Conservation (phyloP, 2,329 filamentous ascomycete genomes). For the Akanthomyces lecanii region DNA sequence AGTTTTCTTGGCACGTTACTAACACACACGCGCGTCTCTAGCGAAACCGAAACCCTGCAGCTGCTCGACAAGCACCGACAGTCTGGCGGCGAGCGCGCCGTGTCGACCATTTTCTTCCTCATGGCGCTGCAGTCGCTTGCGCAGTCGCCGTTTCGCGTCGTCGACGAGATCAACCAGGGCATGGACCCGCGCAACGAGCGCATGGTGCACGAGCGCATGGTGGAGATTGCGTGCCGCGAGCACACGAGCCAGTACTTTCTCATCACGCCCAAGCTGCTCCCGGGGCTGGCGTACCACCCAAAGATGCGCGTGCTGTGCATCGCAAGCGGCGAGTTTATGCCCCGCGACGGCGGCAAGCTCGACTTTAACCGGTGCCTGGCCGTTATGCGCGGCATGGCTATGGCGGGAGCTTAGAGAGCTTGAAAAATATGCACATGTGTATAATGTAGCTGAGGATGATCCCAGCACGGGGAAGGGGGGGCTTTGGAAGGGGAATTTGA, state of each 20-base stretch:
- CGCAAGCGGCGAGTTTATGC: conserved; percentile 76
- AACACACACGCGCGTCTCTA: conserved; percentile 28
- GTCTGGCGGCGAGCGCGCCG: conserved; percentile 91
- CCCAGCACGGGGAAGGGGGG: too few species aligned
- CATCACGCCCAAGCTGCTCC: conserved; percentile 92
- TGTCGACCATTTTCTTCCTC: conserved; percentile 97
- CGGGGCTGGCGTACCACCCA: conserved; percentile 76
- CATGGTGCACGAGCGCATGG: conserved; percentile 97
- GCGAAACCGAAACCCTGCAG: conserved; percentile 76
- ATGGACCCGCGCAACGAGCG: conserved; percentile 99
- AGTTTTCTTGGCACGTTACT: conserved; percentile 11
- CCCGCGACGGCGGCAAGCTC: conserved; percentile 46
- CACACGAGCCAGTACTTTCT: conserved; percentile 87
- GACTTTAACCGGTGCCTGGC: conserved; percentile 46
- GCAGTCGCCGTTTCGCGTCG: conserved; percentile 91
- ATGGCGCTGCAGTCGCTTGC: conserved; percentile 96
- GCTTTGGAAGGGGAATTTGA: too few species aligned
- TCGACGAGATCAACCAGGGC: conserved; percentile 99
- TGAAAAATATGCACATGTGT: background rate
- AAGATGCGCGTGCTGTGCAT: conserved; percentile 95
- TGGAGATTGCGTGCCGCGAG: conserved; percentile 89
- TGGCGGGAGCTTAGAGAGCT: background rate
- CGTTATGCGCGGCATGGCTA: conserved; percentile 38
- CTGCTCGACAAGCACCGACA: conserved; percentile 88
- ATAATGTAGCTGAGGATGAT: too few species aligned